Evolutionary conservation across 169 alveolate species (phyloP), one percentile per base, ranked within the genome.

Genomic region (Plasmodium yoelii): DNA sequence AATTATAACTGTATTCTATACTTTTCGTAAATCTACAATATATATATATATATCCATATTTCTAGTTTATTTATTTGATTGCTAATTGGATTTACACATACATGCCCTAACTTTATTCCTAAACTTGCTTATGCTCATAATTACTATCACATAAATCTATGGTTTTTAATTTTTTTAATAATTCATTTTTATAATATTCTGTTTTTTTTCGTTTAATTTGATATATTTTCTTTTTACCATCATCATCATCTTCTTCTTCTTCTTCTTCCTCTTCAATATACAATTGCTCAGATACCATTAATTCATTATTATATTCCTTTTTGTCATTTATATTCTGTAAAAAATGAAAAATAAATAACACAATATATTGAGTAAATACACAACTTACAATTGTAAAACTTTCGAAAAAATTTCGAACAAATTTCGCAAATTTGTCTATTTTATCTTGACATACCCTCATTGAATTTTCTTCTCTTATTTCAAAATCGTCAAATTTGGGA

Each of bases 401-500:
- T n/a, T n/a, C n/a, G n/a, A n/a, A n/a, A n/a, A n/a, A n/a, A n/a
- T n/a, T n/a, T n/a, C n/a, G n/a, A n/a, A n/a, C n/a, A n/a, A n/a
- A n/a, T n/a, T n/a, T n/a, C n/a, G n/a, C n/a, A n/a, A n/a, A n/a
- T n/a, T n/a, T n/a, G 10, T 51, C 5, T 28, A n/a, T 10, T 55
- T 26, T 15, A 8, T 19, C 34, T 1, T 9, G 24, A 56, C 12
- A 10, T 49, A 70, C 55, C 22, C 42, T 53, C 28, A 70, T 51
- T 19, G 19, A 10, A 15, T 75, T 49, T 44, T 42, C 53, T 19
- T 19, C 49, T 56, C 26, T 75, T 61, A 80, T 80, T 47, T 49
- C 89, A 22, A 68, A 65, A 10, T 80, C 89, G 24, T 57, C 75
- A 80, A 51, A 65, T 65, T 80, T 80, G 13, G 89, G 89, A n/a